These are phyloP conservation scores for Ganoderma resinaceum DNA, from an alignment of 1,284 basidiomycete genomes.

Conservation along the genomic window DNA sequence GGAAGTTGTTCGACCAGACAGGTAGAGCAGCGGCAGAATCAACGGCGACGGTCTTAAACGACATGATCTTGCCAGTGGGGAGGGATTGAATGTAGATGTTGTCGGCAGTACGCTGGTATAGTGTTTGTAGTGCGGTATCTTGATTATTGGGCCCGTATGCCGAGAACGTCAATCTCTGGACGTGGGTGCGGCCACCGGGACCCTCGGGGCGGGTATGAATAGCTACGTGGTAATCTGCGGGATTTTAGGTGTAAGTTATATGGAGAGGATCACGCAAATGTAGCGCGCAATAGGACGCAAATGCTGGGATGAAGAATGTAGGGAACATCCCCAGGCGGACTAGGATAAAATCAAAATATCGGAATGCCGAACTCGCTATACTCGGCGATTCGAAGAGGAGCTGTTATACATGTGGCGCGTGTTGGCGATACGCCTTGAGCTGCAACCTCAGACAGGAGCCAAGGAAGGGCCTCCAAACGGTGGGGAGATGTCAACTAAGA, in stretches of 20 bases:
- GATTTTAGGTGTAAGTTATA: too few species aligned
- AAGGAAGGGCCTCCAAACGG: not conserved
- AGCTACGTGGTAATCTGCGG: slow-evolving; percentile 74
- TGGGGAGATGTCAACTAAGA: not conserved
- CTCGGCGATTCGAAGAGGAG: too few species aligned
- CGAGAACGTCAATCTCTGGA: slow-evolving; percentile 83
- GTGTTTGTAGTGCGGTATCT: slow-evolving; percentile 66
- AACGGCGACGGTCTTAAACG: slow-evolving; percentile 60
- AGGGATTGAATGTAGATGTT: slow-evolving; percentile 80
- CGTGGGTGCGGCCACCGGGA: slow-evolving; percentile 50
- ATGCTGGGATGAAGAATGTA: too few species aligned
- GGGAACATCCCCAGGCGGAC: too few species aligned
- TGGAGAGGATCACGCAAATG: not conserved
- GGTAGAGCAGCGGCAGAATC: slow-evolving; percentile 42
- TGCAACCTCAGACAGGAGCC: not conserved
- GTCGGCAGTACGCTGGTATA: slow-evolving; percentile 77
- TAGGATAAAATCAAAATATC: too few species aligned
- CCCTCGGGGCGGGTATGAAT: slow-evolving; percentile 61
- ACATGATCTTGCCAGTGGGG: slow-evolving; percentile 77
- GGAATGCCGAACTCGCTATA: too few species aligned
- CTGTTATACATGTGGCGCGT: too few species aligned
- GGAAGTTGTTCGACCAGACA: slow-evolving; percentile 66
- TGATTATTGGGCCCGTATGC: slow-evolving; percentile 87
- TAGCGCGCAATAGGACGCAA: too few species aligned
- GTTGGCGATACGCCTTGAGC: not conserved